phyloP scores from a whole-genome alignment of 2,329 filamentous ascomycete species.

The Xylariales sp. region DNA sequence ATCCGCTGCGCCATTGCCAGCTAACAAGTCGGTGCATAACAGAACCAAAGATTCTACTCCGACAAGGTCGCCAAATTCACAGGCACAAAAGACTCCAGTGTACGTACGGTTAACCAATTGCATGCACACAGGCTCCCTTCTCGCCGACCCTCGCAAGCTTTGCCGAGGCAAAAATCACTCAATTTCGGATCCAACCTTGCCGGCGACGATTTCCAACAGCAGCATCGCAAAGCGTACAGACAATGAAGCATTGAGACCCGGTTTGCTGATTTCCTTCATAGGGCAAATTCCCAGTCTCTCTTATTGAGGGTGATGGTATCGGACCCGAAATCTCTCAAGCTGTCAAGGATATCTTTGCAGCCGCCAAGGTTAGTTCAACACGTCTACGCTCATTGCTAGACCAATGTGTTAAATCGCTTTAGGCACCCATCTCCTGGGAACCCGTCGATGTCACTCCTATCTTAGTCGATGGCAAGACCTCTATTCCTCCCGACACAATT shows the following conservation, averaged over 20 bases:
- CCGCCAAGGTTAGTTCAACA: conserved; percentile 68
- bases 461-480: conserved; percentile 90
- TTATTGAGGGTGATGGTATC: conserved; percentile 99
- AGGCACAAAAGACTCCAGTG: conserved; percentile 81
- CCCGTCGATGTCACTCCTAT: conserved; percentile 92
- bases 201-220: neutral
- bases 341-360: conserved; percentile 97
- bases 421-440: conserved; percentile 95
- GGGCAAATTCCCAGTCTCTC: conserved; percentile 92
- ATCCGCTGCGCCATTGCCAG: conserved; percentile 10
- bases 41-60: conserved; percentile 61
- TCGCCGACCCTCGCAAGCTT: conserved; percentile 12
- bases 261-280: conserved; percentile 30
- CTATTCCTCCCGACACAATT: conserved; percentile 89
- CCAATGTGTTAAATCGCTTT: conserved; percentile 16
- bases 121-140: conserved; percentile 12
- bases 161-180: conserved; percentile 36
- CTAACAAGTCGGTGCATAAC: conserved; percentile 10
- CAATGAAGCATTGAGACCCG: conserved; percentile 11
- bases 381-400: neutral
- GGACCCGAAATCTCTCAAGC: conserved; percentile 96
- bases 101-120: conserved; percentile 42
- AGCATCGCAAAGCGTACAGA: neutral
- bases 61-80: conserved; percentile 84
- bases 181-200: too few relatives aligned